Evolutionary conservation across 495 filamentous ascomycete species (phyloP), one percentile per base, ranked within the genome.

Genomic region (Aspergillus funiculosus): DNA sequence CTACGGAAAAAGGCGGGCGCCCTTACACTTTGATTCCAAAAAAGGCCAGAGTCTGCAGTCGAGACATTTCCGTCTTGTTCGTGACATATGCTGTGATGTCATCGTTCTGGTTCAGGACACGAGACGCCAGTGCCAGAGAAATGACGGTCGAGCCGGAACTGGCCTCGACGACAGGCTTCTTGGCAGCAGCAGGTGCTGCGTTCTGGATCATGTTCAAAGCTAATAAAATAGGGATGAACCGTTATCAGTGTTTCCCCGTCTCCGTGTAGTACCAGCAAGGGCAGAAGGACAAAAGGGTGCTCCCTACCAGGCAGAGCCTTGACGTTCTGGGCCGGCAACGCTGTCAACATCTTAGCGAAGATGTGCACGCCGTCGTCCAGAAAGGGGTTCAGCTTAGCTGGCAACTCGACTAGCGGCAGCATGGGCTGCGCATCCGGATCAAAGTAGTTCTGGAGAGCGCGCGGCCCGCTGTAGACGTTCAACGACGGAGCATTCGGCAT

Each of bases 321-420:
- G 53, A 82, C 79, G 51, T 81, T 82, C 43, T 81, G 76, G 26
- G 78, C 77, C 13, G 79, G 79, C 46, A 78, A 72, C 63, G 72
- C 69, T 13, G 74, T 79, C 68, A 82, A 71, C 75, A 82, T 74
- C 61, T 82, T 82, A 10, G 78, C 78, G 52, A 78, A 82, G 39
- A 82, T 78, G 13, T 77, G 69, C 8, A 82, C 75, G 3, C 74
- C 75, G 74, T 82, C 76, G 19, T 68, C 22, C 20, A 67, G 58
- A 37, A 70, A 75, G 7, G 79, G 78, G 46, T 82, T 82, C 46
- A 82, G 56, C 29, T 65, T 53, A 25, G 64, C 62, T 5, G 79
- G 79, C 3, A 82, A 59, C 59, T 82, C 79, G 11, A 82, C 78
- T 6, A 82, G 63, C 6, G 79, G 79, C 15, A 82, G 46, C 2